A percentile compares a stretch with the other conserved stretches of the same genome.
Evolutionary conservation across 495 filamentous ascomycete genomes (phyloP).

Genomic region (Copromyces sp.): DNA sequence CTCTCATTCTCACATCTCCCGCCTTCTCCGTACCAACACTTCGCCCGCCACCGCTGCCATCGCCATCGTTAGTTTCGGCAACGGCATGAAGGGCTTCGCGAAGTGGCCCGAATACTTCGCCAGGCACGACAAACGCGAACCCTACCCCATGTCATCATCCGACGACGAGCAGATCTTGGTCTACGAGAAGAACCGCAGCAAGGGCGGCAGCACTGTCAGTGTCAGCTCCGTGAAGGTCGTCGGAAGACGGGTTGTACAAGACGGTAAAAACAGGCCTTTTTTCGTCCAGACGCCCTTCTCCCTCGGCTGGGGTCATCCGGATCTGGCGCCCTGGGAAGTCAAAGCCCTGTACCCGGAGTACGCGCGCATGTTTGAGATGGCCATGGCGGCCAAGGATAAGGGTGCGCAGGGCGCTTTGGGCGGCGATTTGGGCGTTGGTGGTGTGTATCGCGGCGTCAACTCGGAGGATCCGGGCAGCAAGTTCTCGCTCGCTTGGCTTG

Average conservation of each 20-base stretch:
- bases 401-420: conserved; percentile 3
- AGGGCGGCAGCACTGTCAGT: neutral
- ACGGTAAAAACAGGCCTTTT: neutral
- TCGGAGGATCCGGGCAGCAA: neutral
- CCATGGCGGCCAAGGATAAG: conserved; percentile 15
- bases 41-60: conserved; percentile 5
- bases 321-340: conserved; percentile 20
- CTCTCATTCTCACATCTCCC: conserved; percentile 16
- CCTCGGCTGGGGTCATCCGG: conserved; percentile 19
- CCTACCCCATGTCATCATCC: neutral
- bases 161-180: neutral
- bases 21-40: conserved; percentile 6
- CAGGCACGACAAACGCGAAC: conserved; percentile 12
- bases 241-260: neutral
- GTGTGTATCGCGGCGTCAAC: neutral
- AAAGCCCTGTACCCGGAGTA: conserved; percentile 19
- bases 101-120: conserved; percentile 21
- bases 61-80: conserved; percentile 14
- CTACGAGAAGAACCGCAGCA: neutral
- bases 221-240: neutral
- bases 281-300: conserved; percentile 12
- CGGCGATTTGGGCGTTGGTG: conserved; percentile 8
- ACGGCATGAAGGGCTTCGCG: conserved; percentile 16
- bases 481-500: neutral
- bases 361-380: conserved; percentile 6